Conservation (phyloP, 306 rosid genomes). For the Quercus rubra region DNA sequence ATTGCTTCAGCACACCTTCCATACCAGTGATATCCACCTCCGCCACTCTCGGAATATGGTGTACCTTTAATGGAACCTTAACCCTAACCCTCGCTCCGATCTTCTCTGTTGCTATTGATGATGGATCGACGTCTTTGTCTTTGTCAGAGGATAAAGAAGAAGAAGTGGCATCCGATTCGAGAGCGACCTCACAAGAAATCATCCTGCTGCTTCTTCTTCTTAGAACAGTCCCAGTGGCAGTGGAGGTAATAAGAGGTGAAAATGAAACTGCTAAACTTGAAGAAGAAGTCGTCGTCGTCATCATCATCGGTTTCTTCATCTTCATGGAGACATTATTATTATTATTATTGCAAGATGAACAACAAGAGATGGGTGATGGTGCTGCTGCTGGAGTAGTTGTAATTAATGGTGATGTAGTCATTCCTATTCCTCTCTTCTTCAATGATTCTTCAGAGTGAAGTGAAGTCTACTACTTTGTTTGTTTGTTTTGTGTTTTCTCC, state of each 20-base stretch:
- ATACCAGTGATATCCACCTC: constrained; percentile 66
- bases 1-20: constrained; percentile 86
- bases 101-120: constrained; percentile 33
- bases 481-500: too few relatives aligned
- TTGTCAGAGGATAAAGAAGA: constrained; percentile 17
- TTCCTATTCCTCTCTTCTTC: neutral
- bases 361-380: neutral
- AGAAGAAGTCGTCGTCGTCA: neutral
- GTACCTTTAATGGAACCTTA: constrained; percentile 71
- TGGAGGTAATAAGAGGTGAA: neutral
- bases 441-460: too few relatives aligned
- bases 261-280: neutral
- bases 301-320: neutral
- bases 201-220: constrained; percentile 11
- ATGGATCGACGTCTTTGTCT: neutral
- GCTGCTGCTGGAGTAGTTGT: neutral
- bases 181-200: constrained; percentile 43
- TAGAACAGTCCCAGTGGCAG: neutral
- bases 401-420: neutral
- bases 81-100: constrained; percentile 82
- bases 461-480: too few relatives aligned
- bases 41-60: constrained; percentile 71
- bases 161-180: constrained; percentile 35
- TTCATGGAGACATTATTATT: neutral
- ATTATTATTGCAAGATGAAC: neutral